phyloP scores from a whole-genome alignment of 208 protist genomes.

The Jaenimonas drosophilae region DNA sequence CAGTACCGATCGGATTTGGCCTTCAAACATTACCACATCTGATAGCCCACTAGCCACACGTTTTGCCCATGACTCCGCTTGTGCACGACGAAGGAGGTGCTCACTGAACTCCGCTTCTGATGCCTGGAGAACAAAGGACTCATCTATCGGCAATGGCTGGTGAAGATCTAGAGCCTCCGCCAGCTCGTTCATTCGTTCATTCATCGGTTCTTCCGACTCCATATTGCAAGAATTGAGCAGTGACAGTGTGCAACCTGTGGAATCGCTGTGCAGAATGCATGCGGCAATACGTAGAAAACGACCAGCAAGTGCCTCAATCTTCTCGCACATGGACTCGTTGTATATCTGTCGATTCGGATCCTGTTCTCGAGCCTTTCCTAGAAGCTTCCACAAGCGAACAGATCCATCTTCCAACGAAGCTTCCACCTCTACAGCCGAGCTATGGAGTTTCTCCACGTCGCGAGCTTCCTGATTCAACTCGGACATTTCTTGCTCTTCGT shows the following conservation, averaged over 20 bases:
- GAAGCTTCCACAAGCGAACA: conserved; percentile 54
- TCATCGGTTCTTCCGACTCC: background rate
- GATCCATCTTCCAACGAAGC: conserved; percentile 11
- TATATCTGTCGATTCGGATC: conserved; percentile 82
- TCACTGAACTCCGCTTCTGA: no score
- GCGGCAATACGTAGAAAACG: conserved; percentile 16
- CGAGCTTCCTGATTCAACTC: background rate
- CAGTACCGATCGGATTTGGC: conserved; percentile 13
- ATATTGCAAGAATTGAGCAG: background rate
- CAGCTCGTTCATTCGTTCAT: background rate
- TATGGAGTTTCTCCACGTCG: background rate
- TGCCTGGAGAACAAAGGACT: background rate
- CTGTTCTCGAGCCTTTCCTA: conserved; percentile 55
- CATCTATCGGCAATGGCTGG: background rate
- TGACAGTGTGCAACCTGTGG: no score
- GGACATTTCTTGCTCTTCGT: background rate
- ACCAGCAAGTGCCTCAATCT: conserved; percentile 65
- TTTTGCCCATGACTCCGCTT: no score
- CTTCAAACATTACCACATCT: conserved; percentile 39
- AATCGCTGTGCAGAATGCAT: conserved; percentile 6
- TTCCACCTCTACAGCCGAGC: conserved; percentile 1
- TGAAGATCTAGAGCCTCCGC: background rate
- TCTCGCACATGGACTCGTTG: conserved; percentile 83
- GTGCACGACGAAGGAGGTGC: no score
- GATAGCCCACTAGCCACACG: conserved; percentile 37